phyloP scores from a whole-genome alignment of 2,329 filamentous ascomycete species.

The Colletotrichum spaethianum region DNA sequence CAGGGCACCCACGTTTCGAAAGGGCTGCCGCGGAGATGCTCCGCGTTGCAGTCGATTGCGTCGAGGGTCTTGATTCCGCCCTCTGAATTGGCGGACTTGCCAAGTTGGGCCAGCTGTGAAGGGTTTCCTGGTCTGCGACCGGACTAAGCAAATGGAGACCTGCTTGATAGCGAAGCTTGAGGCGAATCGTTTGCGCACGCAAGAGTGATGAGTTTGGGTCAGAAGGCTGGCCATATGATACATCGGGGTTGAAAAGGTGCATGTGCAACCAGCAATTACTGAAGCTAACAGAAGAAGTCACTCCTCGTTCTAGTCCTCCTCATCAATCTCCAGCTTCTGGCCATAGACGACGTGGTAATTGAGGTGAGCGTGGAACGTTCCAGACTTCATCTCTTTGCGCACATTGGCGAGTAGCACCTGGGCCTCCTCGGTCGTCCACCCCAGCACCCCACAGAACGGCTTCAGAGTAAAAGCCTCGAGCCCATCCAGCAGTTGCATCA shows the following conservation, averaged over 20 bases:
- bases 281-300: neutral
- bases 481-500: conserved; percentile 42
- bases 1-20: neutral
- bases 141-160: neutral
- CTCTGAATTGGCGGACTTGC: neutral
- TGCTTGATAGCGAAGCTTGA: neutral
- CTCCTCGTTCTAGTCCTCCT: neutral
- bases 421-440: conserved; percentile 47
- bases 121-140: neutral
- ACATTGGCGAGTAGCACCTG: neutral
- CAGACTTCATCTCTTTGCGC: neutral
- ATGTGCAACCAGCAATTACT: too few relatives aligned
- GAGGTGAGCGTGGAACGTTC: neutral
- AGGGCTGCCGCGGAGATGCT: neutral
- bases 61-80: neutral
- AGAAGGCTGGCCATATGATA: neutral
- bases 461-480: conserved; percentile 46
- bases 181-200: too few relatives aligned
- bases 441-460: conserved; percentile 49
- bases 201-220: too few relatives aligned
- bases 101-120: neutral
- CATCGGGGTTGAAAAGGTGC: neutral
- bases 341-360: neutral
- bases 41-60: neutral
- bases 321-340: neutral